Evolutionary conservation across 176 grass and related monocot genomes (phyloP).

Genomic region (Calamus simplicifolius): DNA sequence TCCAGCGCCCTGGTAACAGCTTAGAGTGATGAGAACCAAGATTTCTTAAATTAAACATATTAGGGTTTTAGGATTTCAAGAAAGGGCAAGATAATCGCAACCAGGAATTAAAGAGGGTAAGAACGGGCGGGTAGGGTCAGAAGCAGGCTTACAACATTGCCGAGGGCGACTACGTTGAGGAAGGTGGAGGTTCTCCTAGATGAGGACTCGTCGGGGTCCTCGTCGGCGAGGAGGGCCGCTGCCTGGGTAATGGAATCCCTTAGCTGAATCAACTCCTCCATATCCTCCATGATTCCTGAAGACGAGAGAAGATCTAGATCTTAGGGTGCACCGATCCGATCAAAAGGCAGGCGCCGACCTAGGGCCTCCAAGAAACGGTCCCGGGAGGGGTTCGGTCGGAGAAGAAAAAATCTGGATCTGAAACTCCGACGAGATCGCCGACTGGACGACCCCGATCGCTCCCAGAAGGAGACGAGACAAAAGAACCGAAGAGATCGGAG

Average conservation of each 20-base stretch:
- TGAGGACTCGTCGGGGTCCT: conserved; percentile 57
- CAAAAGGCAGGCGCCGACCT: no score
- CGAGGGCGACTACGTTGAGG: conserved; percentile 84
- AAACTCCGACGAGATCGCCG: no score
- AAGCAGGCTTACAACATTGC: conserved; percentile 78
- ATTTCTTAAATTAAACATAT: background rate
- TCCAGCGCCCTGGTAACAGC: conserved; percentile 62
- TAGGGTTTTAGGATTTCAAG: background rate
- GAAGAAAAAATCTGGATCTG: no score
- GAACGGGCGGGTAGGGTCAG: background rate
- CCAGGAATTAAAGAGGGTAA: background rate
- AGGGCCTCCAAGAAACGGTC: no score
- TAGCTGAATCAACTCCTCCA: conserved; percentile 81
- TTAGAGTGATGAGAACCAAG: conserved; percentile 28
- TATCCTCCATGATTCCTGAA: conserved; percentile 60
- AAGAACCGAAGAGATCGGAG: no score
- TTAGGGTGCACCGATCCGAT: no score
- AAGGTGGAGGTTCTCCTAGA: conserved; percentile 70
- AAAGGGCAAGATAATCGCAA: background rate
- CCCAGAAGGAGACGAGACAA: no score
- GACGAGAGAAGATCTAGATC: conserved; percentile 2
- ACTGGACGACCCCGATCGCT: no score
- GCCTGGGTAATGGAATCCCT: conserved; percentile 87
- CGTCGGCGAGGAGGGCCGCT: conserved; percentile 78
- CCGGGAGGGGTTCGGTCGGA: no score